Conservation (phyloP, 2,329 filamentous ascomycete species). For the Cryoendolithus antarcticus region DNA sequence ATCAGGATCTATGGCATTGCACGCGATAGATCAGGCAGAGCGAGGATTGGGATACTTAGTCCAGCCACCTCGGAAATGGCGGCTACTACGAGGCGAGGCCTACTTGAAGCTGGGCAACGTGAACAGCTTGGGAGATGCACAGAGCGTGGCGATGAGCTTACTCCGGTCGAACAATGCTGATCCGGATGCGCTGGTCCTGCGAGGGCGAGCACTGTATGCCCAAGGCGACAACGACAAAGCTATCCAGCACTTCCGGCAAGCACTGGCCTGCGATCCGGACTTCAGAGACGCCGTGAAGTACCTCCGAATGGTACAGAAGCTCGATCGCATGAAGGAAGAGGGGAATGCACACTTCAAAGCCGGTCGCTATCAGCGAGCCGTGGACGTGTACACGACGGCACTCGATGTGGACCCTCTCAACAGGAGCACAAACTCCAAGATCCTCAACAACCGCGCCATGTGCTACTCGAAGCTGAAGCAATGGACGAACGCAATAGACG, state of each 20-base stretch:
- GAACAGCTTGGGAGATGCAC: conserved; percentile 81
- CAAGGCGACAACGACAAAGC: conserved; percentile 95
- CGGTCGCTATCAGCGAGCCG: conserved; percentile 64
- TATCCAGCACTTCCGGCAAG: conserved; percentile 81
- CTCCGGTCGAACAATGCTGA: conserved; percentile 80
- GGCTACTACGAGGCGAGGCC: conserved; percentile 80
- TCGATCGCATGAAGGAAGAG: conserved; percentile 87
- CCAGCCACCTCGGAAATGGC: conserved; percentile 81
- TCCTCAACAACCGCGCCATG: conserved; percentile 84
- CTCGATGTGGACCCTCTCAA: conserved; percentile 77
- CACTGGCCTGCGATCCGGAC: conserved; percentile 81
- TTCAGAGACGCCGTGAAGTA: conserved; percentile 80
- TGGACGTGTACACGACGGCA: conserved; percentile 73
- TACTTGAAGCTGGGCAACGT: conserved; percentile 84
- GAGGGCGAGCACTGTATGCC: conserved; percentile 75
- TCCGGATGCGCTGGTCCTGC: conserved; percentile 81
- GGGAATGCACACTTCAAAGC: conserved; percentile 86
- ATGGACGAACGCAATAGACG: conserved; percentile 66
- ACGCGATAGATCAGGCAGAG: conserved; percentile 84
- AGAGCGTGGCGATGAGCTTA: conserved; percentile 81
- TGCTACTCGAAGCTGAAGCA: conserved; percentile 75
- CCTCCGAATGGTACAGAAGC: conserved; percentile 77
- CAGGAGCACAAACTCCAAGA: conserved; percentile 86
- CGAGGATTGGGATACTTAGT: conserved; percentile 64
- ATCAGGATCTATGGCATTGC: conserved; percentile 79